Percentiles rank a stretch among this genome's conserved stretches.
Evolutionary conservation across 164 flowering plant genomes (phyloP).

Genomic region (Liriodendron chinense): DNA sequence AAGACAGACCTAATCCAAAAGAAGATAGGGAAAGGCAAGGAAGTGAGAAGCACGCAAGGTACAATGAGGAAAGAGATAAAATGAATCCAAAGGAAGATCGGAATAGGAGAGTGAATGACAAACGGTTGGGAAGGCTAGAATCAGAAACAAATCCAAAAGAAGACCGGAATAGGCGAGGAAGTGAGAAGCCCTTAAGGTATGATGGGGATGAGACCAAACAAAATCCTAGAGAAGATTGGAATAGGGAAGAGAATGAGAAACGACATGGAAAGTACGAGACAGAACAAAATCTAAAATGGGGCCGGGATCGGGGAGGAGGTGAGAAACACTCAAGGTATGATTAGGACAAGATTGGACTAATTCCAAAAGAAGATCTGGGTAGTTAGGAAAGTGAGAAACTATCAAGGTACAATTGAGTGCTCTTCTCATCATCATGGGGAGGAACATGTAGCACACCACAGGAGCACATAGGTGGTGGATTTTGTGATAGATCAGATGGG

Average conservation of each 20-base stretch:
- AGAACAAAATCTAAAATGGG: constrained; percentile 4
- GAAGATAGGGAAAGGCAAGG: constrained; percentile 1
- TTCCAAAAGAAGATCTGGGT: not conserved
- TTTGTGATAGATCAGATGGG: not conserved
- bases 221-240: not conserved
- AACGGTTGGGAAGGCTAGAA: constrained; percentile 15
- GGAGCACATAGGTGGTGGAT: not conserved
- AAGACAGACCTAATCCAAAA: not conserved
- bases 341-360: not conserved
- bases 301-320: constrained; percentile 17
- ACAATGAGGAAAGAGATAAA: constrained; percentile 14
- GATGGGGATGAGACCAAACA: constrained; percentile 6
- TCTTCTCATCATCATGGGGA: not conserved
- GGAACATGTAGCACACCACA: not conserved
- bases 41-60: constrained; percentile 2
- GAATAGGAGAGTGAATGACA: constrained; percentile 11
- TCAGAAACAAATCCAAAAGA: not conserved
- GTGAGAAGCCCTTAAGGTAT: constrained; percentile 10
- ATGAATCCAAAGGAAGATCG: constrained; percentile 8
- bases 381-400: too few species aligned
- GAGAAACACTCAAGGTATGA: constrained; percentile 24
- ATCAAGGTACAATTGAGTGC: constrained; percentile 1
- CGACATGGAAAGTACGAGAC: not conserved
- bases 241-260: not conserved
- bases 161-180: not conserved